Evolutionary conservation across 768 basidiomycete genomes (phyloP).

Genomic region (Tulasnella sp.): DNA sequence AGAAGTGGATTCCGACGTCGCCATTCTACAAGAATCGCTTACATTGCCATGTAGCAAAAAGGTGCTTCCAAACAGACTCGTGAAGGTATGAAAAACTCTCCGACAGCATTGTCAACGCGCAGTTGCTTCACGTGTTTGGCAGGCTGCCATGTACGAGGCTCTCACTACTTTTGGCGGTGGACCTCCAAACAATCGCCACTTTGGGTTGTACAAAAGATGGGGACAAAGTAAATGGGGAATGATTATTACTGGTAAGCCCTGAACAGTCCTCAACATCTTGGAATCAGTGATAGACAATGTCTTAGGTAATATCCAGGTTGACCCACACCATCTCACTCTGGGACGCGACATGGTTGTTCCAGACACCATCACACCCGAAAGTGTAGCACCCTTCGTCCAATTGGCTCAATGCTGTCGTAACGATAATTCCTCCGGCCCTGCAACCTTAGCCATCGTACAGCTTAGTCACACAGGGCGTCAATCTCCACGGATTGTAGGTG

Average conservation of each 20-base stretch:
- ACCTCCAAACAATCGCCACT: conserved; percentile 52
- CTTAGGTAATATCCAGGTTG: conserved; percentile 53
- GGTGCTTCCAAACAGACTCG: too few species aligned
- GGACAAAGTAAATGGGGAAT: conserved; percentile 71
- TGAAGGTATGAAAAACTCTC: too few species aligned
- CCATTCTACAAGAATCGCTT: too few species aligned
- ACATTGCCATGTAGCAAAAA: too few species aligned
- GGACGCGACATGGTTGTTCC: conserved; percentile 64
- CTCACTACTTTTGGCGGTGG: conserved; percentile 53
- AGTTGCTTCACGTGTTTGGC: not conserved
- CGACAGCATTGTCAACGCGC: too few species aligned
- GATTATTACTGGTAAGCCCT: conserved; percentile 55
- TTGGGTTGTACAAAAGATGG: conserved; percentile 62
- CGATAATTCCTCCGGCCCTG: conserved; percentile 12
- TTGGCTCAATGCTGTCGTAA: conserved; percentile 49
- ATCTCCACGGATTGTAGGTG: conserved; percentile 57
- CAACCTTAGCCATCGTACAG: conserved; percentile 51
- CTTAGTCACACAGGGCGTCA: conserved; percentile 71
- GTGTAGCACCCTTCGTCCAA: conserved; percentile 37
- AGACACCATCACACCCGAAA: conserved; percentile 28
- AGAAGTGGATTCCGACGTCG: too few species aligned
- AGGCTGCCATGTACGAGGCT: conserved; percentile 91
- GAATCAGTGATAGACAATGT: not conserved
- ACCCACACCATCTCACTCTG: conserved; percentile 45
- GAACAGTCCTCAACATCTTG: not conserved